Conservation (phyloP, 352 stramenopile species). For the Phytopythium boreale region DNA sequence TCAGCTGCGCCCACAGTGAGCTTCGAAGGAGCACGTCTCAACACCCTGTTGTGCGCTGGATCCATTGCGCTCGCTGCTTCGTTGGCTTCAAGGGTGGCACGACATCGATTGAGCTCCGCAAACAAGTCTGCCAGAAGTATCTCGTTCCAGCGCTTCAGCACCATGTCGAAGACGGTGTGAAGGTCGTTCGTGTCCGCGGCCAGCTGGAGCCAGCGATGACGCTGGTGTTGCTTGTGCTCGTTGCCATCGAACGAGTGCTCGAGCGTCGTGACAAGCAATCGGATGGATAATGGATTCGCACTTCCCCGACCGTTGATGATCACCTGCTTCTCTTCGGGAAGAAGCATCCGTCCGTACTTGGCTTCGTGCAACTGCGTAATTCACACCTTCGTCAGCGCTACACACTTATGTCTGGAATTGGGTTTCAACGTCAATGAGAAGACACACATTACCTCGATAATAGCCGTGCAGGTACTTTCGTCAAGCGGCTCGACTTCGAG, state of each 20-base stretch:
- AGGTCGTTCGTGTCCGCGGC: slow-evolving; percentile 37
- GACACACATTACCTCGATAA: slow-evolving; percentile 37
- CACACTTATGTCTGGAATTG: neutral
- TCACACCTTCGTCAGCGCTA: neutral
- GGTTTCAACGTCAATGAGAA: neutral
- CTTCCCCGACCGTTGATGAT: slow-evolving; percentile 51
- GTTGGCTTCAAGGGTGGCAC: slow-evolving; percentile 5
- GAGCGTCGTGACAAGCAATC: slow-evolving; percentile 56
- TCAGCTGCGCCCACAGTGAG: neutral
- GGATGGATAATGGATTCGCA: slow-evolving; percentile 64
- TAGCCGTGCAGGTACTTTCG: slow-evolving; percentile 51
- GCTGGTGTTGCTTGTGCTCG: slow-evolving; percentile 17
- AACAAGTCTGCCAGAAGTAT: slow-evolving; percentile 60
- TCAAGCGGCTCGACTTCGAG: slow-evolving; percentile 71
- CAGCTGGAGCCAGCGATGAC: slow-evolving; percentile 42
- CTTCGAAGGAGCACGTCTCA: slow-evolving; percentile 6
- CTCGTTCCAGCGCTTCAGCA: slow-evolving; percentile 78
- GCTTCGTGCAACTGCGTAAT: slow-evolving; percentile 32
- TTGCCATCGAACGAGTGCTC: slow-evolving; percentile 33
- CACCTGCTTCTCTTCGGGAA: slow-evolving; percentile 35
- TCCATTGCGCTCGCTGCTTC: neutral
- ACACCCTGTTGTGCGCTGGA: slow-evolving; percentile 3
- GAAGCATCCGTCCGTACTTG: slow-evolving; percentile 18
- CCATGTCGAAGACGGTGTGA: slow-evolving; percentile 51
- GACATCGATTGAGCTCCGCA: slow-evolving; percentile 31